Conservation (phyloP, 2,329 filamentous ascomycete genomes). For the Ascochyta fabae region DNA sequence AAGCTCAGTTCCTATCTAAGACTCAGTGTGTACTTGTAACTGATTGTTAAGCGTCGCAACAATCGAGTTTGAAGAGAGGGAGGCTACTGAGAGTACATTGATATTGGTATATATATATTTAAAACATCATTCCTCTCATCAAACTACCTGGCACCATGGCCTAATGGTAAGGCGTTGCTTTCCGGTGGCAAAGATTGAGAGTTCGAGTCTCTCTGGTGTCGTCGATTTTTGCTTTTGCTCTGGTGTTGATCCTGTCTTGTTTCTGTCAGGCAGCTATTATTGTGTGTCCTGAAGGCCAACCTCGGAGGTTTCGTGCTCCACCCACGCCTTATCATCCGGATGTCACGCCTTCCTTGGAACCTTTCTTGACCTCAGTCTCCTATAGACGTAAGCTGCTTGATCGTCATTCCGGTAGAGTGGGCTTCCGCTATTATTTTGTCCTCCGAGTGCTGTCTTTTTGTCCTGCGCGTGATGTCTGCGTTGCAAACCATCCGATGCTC, state of each 20-base stretch:
- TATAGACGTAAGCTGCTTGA: no score
- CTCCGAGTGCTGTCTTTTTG: not conserved
- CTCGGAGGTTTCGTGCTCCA: not conserved
- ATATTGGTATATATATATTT: not conserved
- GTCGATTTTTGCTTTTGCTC: slow-evolving; percentile 24
- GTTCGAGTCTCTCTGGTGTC: slow-evolving; percentile 53
- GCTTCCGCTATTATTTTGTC: not conserved
- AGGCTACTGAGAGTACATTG: no score
- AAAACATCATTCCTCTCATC: not conserved
- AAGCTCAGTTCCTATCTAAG: not conserved
- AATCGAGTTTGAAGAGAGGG: no score
- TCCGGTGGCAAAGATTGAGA: slow-evolving; percentile 55
- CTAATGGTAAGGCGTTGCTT: slow-evolving; percentile 56
- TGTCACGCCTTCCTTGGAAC: not conserved
- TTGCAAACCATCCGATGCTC: slow-evolving; percentile 9
- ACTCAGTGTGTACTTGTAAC: not conserved
- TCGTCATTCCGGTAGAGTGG: no score
- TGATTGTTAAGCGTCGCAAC: not conserved
- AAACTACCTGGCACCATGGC: slow-evolving; percentile 43
- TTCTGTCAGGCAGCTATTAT: not conserved
- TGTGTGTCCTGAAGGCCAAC: not conserved
- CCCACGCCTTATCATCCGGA: not conserved
- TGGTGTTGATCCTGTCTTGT: not conserved
- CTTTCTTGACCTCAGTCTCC: not conserved
- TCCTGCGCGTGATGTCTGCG: slow-evolving; percentile 1